Base-by-base conservation (phyloP, 139 green algal genomes). In the Pseudopediastrum boryanum region DNA sequence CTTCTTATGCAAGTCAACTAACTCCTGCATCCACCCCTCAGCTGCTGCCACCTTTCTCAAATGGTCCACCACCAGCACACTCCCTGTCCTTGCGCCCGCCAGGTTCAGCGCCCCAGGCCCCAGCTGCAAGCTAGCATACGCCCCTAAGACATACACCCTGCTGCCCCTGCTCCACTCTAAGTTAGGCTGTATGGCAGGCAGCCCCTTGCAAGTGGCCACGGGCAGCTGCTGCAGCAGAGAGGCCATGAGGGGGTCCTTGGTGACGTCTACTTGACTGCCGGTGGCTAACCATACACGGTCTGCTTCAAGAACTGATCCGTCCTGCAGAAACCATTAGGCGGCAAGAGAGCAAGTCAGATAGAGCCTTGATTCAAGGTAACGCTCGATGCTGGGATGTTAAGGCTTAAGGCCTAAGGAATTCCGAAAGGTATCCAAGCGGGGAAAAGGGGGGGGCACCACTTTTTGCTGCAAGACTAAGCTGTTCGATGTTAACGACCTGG, bases 81-180 rank as follows among this genome's bases (percentile, higher is more conserved):
- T 52, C 7, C 21, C 69, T 23, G 69, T 77, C 69, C 50, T 77
- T 7, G 78, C 78, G 9, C 78, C 68, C 25, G 52, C 62, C n/a
- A 84, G 69, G n/a, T 84, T 84, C 33, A 61, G 41, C 5, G 68
- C 78, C 0, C 69, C 78, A 4, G 78, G 68, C 5, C 78, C 69
- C 56, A 78, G 46, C 43, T 44, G 44, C 68, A 79, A 48, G 0
- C 69, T 69, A 21, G 77, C 77, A 39, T 84, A 78, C 10, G 69
- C 78, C 2, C 78, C 78, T 3, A 72, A 35, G 12, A 84, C 59
- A 56, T 56, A 84, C 4, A 79, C 43, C 27, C 69, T 46, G 9
- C 8, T 52, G 58, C 59, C n/a, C 21, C 6, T 4, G 29, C 10
- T 38, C 39, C 64, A 75, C 50, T 66, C 56, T 0, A 69, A 63